Conservation (phyloP, 306 rosid genomes). For the Trifolium dubium region DNA sequence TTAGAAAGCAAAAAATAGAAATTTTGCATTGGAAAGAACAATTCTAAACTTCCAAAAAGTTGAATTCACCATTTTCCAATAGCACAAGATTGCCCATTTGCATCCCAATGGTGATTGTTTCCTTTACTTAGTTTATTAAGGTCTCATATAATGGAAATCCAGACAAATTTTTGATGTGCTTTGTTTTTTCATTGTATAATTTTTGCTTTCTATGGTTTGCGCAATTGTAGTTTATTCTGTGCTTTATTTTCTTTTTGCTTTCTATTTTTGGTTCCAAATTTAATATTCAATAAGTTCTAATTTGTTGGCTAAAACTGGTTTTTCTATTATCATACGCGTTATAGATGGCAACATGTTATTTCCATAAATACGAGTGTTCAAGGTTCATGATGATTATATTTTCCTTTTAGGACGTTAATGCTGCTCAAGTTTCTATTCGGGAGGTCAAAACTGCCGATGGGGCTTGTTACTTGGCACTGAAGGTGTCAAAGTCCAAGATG, state of each 20-base stretch:
- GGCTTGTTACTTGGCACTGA: conserved; percentile 63
- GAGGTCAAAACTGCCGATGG: conserved; percentile 80
- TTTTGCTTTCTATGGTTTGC: conserved; percentile 8
- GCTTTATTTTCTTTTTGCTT: conserved; percentile 1
- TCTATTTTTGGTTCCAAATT: conserved; percentile 22
- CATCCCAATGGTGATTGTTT: neutral
- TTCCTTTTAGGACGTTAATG: conserved; percentile 53
- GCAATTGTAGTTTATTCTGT: conserved; percentile 3
- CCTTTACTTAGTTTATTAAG: conserved; percentile 7
- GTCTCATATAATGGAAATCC: conserved; percentile 1
- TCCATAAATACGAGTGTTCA: conserved; percentile 11
- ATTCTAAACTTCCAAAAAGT: too few relatives aligned
- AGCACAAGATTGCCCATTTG: conserved; percentile 12
- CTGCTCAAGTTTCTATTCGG: conserved; percentile 69
- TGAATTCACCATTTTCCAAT: neutral
- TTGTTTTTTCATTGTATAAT: neutral
- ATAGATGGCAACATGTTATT: neutral
- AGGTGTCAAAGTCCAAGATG: conserved; percentile 54
- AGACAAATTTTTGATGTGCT: neutral
- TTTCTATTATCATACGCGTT: conserved; percentile 25
- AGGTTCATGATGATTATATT: conserved; percentile 24
- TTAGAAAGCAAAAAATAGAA: neutral
- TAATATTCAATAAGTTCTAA: conserved; percentile 18
- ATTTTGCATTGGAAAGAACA: neutral
- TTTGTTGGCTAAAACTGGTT: conserved; percentile 19